Conservation (phyloP, 371 early-diverging fungal genomes). For the Mortierella sp. region DNA sequence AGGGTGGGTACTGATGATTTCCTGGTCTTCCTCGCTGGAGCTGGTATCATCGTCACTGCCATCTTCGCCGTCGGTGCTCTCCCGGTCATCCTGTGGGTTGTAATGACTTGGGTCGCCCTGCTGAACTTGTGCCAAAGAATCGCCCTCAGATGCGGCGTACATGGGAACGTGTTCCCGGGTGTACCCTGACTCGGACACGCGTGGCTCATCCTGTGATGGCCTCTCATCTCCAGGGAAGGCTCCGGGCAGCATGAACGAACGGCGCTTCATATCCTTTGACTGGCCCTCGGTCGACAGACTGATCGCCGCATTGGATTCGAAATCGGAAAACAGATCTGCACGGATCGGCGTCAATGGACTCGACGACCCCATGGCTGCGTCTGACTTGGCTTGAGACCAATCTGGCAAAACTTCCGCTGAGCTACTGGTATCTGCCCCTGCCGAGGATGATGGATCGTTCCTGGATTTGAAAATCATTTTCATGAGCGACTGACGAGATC, state of each 20-base stretch:
- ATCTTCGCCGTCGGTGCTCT: background rate
- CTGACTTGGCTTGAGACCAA: background rate
- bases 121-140: constrained; percentile 25
- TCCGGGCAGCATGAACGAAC: constrained; percentile 41
- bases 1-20: constrained; percentile 19
- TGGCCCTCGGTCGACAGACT: constrained; percentile 14
- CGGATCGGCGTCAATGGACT: constrained; percentile 25
- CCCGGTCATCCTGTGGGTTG: background rate
- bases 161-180: constrained; percentile 33
- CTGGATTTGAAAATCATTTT: constrained; percentile 52
- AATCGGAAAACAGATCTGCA: constrained; percentile 37
- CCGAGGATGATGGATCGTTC: constrained; percentile 21
- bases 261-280: constrained; percentile 34
- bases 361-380: constrained; percentile 3
- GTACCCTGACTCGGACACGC: constrained; percentile 12
- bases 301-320: constrained; percentile 23
- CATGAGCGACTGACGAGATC: constrained; percentile 48
- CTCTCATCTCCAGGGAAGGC: constrained; percentile 45
- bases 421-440: background rate
- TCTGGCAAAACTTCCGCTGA: background rate
- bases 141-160: constrained; percentile 42
- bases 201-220: constrained; percentile 13
- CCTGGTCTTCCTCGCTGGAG: constrained; percentile 25
- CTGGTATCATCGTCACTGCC: background rate
- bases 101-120: background rate